phyloP scores from a whole-genome alignment of 306 rosid genomes.

The Quercus suber region DNA sequence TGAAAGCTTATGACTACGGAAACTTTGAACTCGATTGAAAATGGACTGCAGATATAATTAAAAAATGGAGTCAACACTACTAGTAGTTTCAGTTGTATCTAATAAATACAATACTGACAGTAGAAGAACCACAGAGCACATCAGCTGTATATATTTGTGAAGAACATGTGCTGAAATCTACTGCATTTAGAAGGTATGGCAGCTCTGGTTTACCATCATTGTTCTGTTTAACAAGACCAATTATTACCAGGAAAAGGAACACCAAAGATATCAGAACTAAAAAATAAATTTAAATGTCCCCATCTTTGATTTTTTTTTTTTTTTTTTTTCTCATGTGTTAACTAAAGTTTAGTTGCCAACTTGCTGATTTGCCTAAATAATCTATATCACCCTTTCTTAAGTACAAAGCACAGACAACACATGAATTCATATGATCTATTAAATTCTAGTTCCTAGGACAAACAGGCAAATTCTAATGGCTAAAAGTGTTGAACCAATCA shows the following conservation, averaged over 20 bases:
- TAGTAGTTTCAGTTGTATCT: background rate
- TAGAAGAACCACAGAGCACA: background rate
- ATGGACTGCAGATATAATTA: constrained; percentile 61
- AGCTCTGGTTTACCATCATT: background rate
- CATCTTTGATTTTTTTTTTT: too few relatives aligned
- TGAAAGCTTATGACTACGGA: constrained; percentile 66
- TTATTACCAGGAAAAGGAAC: background rate
- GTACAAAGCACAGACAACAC: too few relatives aligned
- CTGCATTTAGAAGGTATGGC: background rate
- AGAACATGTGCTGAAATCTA: background rate
- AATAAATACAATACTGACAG: background rate
- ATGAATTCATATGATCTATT: too few relatives aligned
- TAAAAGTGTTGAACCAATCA: too few relatives aligned
- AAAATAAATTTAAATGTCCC: too few relatives aligned
- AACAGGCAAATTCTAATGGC: too few relatives aligned
- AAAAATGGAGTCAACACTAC: background rate
- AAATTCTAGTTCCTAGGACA: too few relatives aligned
- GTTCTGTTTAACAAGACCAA: background rate
- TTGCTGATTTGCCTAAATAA: too few relatives aligned
- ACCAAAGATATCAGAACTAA: background rate
- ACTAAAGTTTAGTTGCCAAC: too few relatives aligned
- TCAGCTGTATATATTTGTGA: background rate
- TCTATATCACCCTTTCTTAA: too few relatives aligned
- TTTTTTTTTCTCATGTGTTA: too few relatives aligned
- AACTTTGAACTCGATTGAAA: constrained; percentile 84